Base-by-base conservation (phyloP, 1,139 yeast species). In the Schizosaccharomyces versatilis region DNA sequence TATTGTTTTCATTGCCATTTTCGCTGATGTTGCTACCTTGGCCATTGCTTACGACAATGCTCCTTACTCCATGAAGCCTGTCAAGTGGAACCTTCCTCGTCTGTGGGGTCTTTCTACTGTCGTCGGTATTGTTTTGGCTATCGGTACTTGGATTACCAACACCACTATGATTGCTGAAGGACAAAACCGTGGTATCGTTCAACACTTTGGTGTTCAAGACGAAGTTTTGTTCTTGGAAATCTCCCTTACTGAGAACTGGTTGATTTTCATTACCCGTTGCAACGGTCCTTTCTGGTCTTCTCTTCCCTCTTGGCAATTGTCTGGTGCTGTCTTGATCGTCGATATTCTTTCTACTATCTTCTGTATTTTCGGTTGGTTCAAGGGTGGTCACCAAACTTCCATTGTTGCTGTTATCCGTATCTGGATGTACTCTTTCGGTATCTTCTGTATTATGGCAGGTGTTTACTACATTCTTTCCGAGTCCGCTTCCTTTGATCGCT, bases 1-100 rank as follows among this genome's bases (percentile, higher is more conserved):
- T 66, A 74, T 79, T 71, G 84, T 80, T 63, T 79, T 79, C 71
- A 76, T 79, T 72, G 84, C 84, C 62, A 77, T 79, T 66, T 79
- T 79, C 70, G 84, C 84, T 64, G 84, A 79, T 71, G 80, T 79
- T 68, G 84, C 84, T 61, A 79, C 84, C 65, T 73, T 79, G 66
- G 84, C 84, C 62, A 79, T 79, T 71, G 84, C 84, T 65, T 80
- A 79, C 70, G 84, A 79, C 68, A 68, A 90, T 66, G 98, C 98
- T 73, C 98, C 97, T 68, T 90, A 77, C 77, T 93, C 90, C 71
- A 94, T 85, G 71, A 75, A 76, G 68, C 98, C 98, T 66, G 97
- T 90, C 68, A 90, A 90, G 75, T 90, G 98, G 98, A 88, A 90
- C 81, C 75, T 88, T 69, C 84, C 84, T 67, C 78, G 80, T 75